These are phyloP conservation scores for Lipomyces sp. DNA, from an alignment of 805 yeast species.

Conservation along the genomic window DNA sequence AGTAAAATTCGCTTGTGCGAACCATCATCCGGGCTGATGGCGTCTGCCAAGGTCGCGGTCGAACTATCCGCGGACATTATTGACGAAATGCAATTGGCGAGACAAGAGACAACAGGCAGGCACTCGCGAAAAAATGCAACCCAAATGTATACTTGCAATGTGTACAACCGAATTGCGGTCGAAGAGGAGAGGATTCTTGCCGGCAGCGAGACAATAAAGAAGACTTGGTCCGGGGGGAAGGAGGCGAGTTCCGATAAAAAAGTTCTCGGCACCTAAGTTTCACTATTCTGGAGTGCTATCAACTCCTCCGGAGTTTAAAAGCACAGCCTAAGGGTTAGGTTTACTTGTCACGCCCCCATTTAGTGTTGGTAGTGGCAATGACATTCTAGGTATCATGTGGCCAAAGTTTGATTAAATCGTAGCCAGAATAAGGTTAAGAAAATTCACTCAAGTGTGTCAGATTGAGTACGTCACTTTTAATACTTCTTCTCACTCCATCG, in stretches of 20 bases:
- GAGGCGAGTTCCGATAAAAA: neutral
- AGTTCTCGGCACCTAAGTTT: neutral
- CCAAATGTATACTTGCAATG: neutral
- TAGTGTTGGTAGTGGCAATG: neutral
- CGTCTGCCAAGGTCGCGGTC: neutral
- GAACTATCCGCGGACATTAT: neutral
- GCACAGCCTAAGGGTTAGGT: neutral
- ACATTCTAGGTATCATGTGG: neutral
- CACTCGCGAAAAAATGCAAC: neutral
- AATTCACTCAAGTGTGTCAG: neutral
- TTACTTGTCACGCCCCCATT: neutral
- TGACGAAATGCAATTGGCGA: neutral
- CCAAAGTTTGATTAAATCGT: neutral
- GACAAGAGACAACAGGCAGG: neutral
- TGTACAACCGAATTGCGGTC: neutral
- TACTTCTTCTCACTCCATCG: too few species aligned
- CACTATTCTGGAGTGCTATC: neutral
- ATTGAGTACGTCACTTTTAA: too few species aligned
- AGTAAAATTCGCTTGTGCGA: slow-evolving; percentile 25
- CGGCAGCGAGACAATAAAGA: neutral
- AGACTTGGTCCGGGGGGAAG: neutral
- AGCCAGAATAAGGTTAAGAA: neutral
- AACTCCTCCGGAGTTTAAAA: neutral
- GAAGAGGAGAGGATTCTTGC: neutral
- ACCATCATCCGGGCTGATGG: slow-evolving; percentile 1